Evolutionary conservation across 2,329 filamentous ascomycete species (phyloP), one percentile per base, ranked within the genome.

Genomic region (Calonectria honghensis): DNA sequence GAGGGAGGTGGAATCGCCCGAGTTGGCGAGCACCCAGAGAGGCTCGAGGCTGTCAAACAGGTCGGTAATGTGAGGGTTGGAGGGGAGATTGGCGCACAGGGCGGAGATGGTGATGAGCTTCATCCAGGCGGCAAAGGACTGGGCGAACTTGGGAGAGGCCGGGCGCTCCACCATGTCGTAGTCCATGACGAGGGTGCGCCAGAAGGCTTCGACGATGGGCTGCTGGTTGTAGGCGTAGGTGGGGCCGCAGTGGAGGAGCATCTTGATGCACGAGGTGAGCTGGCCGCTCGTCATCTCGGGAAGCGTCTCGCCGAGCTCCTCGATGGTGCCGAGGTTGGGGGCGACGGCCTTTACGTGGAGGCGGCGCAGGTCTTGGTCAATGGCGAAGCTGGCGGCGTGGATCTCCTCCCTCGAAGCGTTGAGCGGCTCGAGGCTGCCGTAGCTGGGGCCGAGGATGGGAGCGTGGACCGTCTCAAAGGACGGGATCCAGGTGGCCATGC

Each of bases 171-270:
- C 18, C 66, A 78, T 66, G 75, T 81, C 75, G 18, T 73, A 73
- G 54, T 81, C 80, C 69, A 76, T 77, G 54, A 81, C 79, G 61
- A 82, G 76, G 2, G 80, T 80, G 18, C 80, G 76, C 76, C 78
- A 82, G 69, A 82, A 80, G 29, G 78, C 79, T 29, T 82, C 80
- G 32, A 81, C 77, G 14, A 80, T 77, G 68, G 78, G 79, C 37
- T 82, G 76, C 11, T 73, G 37, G 0, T 78, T 80, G 31, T 70
- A 71, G 0, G 63, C 9, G 54, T 81, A 82, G 1, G 72, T 76
- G 1, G 51, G 24, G n/a, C 77, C 79, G 16, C 75, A 79, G 57
- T 81, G 75, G 6, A 79, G 75, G 24, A 80, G 76, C 1, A 79
- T 76, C 45, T 66, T 76, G 59, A 77, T 74, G 63, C 68, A 75